Evolutionary conservation across 2,329 filamentous ascomycete genomes (phyloP).

Genomic region (Venturia pyrina): DNA sequence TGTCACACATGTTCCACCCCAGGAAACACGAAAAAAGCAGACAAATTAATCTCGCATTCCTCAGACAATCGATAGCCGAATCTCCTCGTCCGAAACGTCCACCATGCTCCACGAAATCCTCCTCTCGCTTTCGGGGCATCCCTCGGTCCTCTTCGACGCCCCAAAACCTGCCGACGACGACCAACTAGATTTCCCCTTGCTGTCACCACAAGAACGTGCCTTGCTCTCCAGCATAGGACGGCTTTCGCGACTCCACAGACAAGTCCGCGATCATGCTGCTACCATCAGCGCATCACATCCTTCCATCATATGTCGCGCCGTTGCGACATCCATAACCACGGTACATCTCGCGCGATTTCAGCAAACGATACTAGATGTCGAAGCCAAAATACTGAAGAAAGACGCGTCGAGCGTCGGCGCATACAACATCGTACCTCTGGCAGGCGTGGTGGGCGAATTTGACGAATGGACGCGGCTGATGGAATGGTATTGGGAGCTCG

Average conservation of each 20-base stretch:
- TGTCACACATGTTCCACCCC: background rate
- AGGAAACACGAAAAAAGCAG: background rate
- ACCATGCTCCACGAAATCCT: slow-evolving; percentile 96
- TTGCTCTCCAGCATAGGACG: slow-evolving; percentile 68
- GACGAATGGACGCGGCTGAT: slow-evolving; percentile 75
- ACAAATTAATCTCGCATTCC: background rate
- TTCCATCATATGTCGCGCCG: slow-evolving; percentile 78
- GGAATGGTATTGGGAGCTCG: slow-evolving; percentile 74
- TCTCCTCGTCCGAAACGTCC: background rate
- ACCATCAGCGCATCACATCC: slow-evolving; percentile 60
- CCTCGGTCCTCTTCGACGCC: slow-evolving; percentile 69
- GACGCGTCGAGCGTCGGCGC: slow-evolving; percentile 77
- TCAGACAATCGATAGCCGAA: background rate
- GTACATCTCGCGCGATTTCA: slow-evolving; percentile 74
- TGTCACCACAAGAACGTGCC: slow-evolving; percentile 71
- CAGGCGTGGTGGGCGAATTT: slow-evolving; percentile 74
- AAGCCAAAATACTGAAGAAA: slow-evolving; percentile 62
- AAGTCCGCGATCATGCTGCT: slow-evolving; percentile 56
- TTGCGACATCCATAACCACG: slow-evolving; percentile 66
- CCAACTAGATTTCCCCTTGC: slow-evolving; percentile 35
- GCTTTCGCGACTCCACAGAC: slow-evolving; percentile 68
- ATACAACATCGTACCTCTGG: slow-evolving; percentile 87
- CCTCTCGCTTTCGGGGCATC: slow-evolving; percentile 88
- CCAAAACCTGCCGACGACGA: slow-evolving; percentile 24
- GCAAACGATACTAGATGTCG: slow-evolving; percentile 72